Percentiles rank a stretch among this genome's conserved stretches.
These are phyloP conservation scores for Cordyceps cicadae DNA, from an alignment of 2,329 filamentous ascomycete species.

Conservation along the genomic window DNA sequence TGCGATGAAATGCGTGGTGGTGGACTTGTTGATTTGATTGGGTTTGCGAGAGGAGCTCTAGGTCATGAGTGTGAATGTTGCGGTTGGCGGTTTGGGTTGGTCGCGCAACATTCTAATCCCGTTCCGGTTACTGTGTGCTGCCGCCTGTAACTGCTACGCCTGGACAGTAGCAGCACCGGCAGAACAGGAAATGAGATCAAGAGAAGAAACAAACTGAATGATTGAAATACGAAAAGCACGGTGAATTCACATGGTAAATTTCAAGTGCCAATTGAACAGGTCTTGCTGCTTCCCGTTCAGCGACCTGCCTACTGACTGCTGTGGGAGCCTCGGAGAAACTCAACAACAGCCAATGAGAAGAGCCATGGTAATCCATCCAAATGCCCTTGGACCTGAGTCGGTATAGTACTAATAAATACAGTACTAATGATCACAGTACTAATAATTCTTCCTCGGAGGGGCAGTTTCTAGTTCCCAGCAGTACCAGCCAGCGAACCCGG, in stretches of 20 bases:
- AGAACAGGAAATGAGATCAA: background rate
- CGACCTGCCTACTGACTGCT: too few species aligned
- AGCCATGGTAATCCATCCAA: background rate
- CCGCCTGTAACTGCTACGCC: too few species aligned
- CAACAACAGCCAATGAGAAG: background rate
- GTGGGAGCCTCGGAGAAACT: background rate
- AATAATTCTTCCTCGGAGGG: conserved; percentile 11
- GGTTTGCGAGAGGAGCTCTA: background rate
- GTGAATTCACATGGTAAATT: too few species aligned
- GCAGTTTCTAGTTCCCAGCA: conserved; percentile 5
- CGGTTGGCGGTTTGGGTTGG: background rate
- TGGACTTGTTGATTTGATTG: background rate
- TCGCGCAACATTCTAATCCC: conserved; percentile 11
- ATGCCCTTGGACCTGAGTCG: background rate
- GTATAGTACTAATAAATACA: too few species aligned
- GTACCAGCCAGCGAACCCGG: background rate
- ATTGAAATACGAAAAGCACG: too few species aligned
- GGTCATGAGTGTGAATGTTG: background rate
- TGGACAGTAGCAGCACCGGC: too few species aligned
- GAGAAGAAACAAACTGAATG: background rate
- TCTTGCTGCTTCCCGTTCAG: too few species aligned
- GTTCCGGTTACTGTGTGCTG: background rate
- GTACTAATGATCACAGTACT: too few species aligned
- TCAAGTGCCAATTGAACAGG: too few species aligned
- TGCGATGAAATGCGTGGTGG: background rate